A percentile compares a stretch with the other conserved stretches of the same genome.
phyloP scores from a whole-genome alignment of 148 eudicot genomes.

The Pouteria glomerata region DNA sequence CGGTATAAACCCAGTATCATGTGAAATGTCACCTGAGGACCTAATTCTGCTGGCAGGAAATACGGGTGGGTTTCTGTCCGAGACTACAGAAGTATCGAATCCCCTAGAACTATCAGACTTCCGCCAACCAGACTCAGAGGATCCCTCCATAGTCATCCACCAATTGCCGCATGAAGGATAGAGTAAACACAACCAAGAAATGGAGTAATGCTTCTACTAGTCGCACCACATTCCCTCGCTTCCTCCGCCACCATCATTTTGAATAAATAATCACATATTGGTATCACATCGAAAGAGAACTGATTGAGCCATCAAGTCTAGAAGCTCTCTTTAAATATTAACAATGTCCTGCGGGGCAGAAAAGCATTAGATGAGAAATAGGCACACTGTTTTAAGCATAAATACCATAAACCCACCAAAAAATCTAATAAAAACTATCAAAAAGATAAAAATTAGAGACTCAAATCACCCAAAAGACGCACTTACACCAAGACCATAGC shows the following conservation, averaged over 20 bases:
- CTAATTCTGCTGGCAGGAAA: slow-evolving; percentile 34
- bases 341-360: slow-evolving; percentile 13
- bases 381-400: neutral
- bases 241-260: slow-evolving; percentile 17
- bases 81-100: slow-evolving; percentile 45
- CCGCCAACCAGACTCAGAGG: slow-evolving; percentile 67
- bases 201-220: slow-evolving; percentile 13
- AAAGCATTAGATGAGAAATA: neutral
- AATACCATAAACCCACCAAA: neutral
- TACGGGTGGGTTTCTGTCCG: slow-evolving; percentile 46
- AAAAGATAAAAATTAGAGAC: neutral
- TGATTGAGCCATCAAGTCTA: slow-evolving; percentile 7
- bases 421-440: neutral
- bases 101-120: slow-evolving; percentile 56
- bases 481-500: neutral
- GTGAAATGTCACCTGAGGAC: slow-evolving; percentile 48
- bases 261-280: slow-evolving; percentile 19
- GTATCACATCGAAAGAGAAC: neutral
- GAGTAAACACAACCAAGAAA: slow-evolving; percentile 10
- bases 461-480: neutral
- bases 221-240: slow-evolving; percentile 18
- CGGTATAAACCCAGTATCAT: slow-evolving; percentile 34
- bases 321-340: neutral
- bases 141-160: slow-evolving; percentile 62
- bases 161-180: slow-evolving; percentile 20